Conservation (phyloP, 31 red algal genomes). For the Asparagopsis taxiformis region DNA sequence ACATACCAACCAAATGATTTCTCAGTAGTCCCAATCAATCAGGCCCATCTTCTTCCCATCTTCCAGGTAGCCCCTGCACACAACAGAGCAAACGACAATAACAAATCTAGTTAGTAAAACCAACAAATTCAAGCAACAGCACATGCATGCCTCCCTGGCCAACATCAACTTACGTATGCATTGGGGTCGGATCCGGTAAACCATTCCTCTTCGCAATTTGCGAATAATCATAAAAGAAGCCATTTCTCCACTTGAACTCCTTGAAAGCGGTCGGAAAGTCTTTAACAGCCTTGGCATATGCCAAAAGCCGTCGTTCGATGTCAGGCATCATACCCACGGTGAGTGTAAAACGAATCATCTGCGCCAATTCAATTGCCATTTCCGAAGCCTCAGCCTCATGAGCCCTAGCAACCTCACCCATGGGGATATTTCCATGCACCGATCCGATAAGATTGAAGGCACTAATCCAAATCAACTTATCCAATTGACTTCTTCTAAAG, state of each 20-base stretch:
- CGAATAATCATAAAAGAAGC: conserved; percentile 91
- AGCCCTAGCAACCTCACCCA: conserved; percentile 70
- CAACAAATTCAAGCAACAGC: not conserved
- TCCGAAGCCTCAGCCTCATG: conserved; percentile 69
- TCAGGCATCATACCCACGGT: conserved; percentile 64
- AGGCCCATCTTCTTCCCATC: conserved; percentile 77
- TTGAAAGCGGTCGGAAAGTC: conserved; percentile 93
- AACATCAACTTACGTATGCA: conserved; percentile 72
- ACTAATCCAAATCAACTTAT: conserved; percentile 97
- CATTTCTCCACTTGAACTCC: conserved; percentile 95
- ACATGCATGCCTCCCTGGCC: not conserved
- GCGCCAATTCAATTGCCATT: conserved; percentile 76
- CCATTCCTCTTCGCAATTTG: conserved; percentile 69
- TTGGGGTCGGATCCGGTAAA: conserved; percentile 75
- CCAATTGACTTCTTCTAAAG: conserved; percentile 74
- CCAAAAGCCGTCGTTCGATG: conserved; percentile 70
- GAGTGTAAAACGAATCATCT: conserved; percentile 69
- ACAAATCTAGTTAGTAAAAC: not conserved
- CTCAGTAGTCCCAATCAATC: conserved; percentile 38
- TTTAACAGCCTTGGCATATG: conserved; percentile 68
- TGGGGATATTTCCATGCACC: conserved; percentile 71
- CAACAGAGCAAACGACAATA: not conserved
- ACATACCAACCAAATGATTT: no score
- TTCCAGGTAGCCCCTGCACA: conserved; percentile 53
- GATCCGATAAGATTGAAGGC: conserved; percentile 80